Evolutionary conservation across 2,329 filamentous ascomycete genomes (phyloP), one percentile per base, ranked within the genome.

Genomic region (Huntiella decipiens): DNA sequence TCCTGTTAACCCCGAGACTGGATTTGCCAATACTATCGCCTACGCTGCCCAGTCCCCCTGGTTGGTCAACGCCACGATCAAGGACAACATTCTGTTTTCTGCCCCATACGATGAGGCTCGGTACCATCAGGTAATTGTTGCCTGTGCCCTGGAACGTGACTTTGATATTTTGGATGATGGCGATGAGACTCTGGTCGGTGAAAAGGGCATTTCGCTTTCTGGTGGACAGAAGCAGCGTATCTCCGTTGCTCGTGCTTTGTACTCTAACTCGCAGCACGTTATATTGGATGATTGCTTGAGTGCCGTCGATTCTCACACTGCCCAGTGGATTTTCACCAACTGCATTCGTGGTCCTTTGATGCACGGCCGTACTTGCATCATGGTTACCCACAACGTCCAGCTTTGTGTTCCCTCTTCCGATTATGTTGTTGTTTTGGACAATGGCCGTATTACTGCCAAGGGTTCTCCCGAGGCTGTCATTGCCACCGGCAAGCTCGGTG

Each of bases 191-290:
- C 66, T 95, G 16, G 91, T 98, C 31, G 91, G 91, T 44, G 91
- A 98, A 59, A 98, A 96, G 63, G 91, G 91, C 32, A 94, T 98
- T 51, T 88, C 88, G 12, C 73, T 98, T 11, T 98, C 91, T 5
- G 91, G 91, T 52, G 91, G 91, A 5, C 91, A 98, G 63, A 96
- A 96, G 63, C 91, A 98, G 61, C 79, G 91, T 49, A 96, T 98
- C 44, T 95, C 88, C 11, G 71, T 98, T 38, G 91, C 91, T n/a
- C 79, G 91, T 53, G 91, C 91, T 1, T 71, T 98, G n/a, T 98
- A 98, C 63, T 94, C 85, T 53, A 88, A 85, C 61, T 92, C 87
- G 4, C 80, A 79, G 45, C 88, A 96, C 60, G 65, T 98, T 12
- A 71, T 98, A 8, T 70, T 98, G 43, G 91, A 98, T 56, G 91